phyloP scores from a whole-genome alignment of 2,329 filamentous ascomycete species.

The Colletotrichum eremochloae region DNA sequence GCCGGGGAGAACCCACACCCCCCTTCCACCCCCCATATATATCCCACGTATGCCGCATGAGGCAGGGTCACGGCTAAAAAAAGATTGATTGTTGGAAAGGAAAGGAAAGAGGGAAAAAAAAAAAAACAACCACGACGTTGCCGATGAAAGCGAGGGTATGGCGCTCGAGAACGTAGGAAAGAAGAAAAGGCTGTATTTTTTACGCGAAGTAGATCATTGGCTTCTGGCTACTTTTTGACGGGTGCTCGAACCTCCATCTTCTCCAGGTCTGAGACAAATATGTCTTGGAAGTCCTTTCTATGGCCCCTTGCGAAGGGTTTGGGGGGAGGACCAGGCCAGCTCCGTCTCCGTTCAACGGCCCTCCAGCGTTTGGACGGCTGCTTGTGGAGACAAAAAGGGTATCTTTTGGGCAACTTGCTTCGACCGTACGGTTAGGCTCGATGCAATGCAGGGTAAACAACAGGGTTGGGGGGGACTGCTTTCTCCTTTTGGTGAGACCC shows the following conservation, averaged over 20 bases:
- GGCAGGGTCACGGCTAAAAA: not conserved
- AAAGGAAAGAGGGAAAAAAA: too few relatives aligned
- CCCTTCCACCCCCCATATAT: not conserved
- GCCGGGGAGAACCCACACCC: not conserved
- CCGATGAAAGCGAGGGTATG: not conserved
- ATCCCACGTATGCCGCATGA: not conserved
- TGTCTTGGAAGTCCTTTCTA: not conserved
- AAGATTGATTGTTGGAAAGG: too few relatives aligned
- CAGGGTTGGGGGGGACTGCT: too few relatives aligned
- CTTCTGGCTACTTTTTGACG: too few relatives aligned
- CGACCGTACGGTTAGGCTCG: too few relatives aligned
- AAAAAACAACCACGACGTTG: too few relatives aligned
- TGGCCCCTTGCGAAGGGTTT: not conserved
- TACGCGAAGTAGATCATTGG: not conserved
- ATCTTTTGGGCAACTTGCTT: too few relatives aligned
- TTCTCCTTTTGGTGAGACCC: too few relatives aligned
- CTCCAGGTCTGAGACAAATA: not conserved
- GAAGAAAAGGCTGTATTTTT: not conserved
- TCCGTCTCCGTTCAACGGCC: not conserved
- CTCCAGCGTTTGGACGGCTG: not conserved
- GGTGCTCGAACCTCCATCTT: too few relatives aligned
- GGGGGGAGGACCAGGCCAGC: too few relatives aligned
- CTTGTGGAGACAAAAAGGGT: too few relatives aligned
- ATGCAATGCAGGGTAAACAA: too few relatives aligned
- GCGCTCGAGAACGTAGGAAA: not conserved